Evolutionary conservation across 768 basidiomycete genomes (phyloP), one percentile per base, ranked within the genome.

Genomic region (Scleroderma citrinum): DNA sequence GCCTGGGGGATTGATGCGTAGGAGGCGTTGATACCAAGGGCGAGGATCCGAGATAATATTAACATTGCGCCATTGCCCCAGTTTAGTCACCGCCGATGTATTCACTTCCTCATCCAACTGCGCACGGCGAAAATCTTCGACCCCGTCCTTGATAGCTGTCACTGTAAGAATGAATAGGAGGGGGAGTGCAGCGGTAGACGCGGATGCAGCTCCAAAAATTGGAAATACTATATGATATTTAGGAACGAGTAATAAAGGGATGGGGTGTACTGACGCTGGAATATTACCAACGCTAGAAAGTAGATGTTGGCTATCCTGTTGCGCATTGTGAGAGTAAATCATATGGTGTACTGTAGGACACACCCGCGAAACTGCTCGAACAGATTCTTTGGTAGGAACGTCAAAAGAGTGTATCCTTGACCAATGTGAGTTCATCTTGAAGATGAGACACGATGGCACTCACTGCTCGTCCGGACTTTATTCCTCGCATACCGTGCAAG

Each of bases 61-160:
- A 20, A 92, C 81, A 64, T 99, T 98, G 48, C 75, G 76, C 91
- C 92, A 96, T 37, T 87, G 80, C 6, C 82, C 83, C 11, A 99
- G 79, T 55, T 90, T 90, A 1, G 93, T 97, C 12, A 87, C 84
- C 3, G 94, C 90, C 0, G 89, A 92, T 46, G 83, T 96, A 71
- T 99, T 99, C 56, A 97, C 94, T 60, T 92, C 83, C 52, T 96
- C 87, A 64, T 99, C 95, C 35, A 94, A 75, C 8, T 68, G 58
- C 10, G 86, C 87, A 44, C 95, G 83, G n/a, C 94, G 83, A 63
- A 91, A 94, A 68, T 99, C 95, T 69, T 98, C 95, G 30, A 97
- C 73, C 7, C 86, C 95, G 63, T 99, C 95, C 68, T 97, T 99
- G 73, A 96, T 78, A 3, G 87, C 94, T 14, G 95, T 97, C 44